Percentiles rank a stretch among this genome's conserved stretches.
Evolutionary conservation across 2,329 filamentous ascomycete genomes (phyloP).

Genomic region (Xylariaceae sp.): DNA sequence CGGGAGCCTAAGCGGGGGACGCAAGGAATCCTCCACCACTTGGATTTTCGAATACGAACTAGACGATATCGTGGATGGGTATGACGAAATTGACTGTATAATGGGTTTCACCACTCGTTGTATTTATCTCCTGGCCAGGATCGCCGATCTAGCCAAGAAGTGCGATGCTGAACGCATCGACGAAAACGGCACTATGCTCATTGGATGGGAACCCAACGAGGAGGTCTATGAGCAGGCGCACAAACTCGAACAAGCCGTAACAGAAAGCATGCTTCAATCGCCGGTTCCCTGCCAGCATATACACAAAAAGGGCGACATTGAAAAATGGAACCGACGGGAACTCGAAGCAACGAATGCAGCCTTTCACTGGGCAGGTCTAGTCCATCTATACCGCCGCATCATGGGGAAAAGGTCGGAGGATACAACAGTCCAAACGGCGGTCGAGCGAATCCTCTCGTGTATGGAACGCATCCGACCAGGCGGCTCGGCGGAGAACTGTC

Average conservation of each 20-base stretch:
- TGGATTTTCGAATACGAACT: conserved; percentile 47
- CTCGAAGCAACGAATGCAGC: conserved; percentile 71
- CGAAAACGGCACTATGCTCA: conserved; percentile 41
- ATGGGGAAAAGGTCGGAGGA: conserved; percentile 57
- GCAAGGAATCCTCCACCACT: conserved; percentile 44
- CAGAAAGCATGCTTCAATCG: conserved; percentile 45
- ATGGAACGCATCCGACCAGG: conserved; percentile 60
- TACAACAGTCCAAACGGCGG: conserved; percentile 56
- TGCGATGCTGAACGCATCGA: conserved; percentile 65
- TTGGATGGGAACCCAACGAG: conserved; percentile 54
- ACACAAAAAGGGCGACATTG: conserved; percentile 44
- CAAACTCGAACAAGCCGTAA: conserved; percentile 57
- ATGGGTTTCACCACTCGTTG: conserved; percentile 73
- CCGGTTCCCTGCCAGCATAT: conserved; percentile 43
- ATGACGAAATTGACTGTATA: conserved; percentile 74
- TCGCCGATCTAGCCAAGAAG: conserved; percentile 65
- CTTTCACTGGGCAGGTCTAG: conserved; percentile 73
- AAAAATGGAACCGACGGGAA: conserved; percentile 56
- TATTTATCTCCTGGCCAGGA: conserved; percentile 64
- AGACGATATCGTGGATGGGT: conserved; percentile 48
- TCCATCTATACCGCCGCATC: conserved; percentile 72
- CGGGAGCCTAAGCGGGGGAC: conserved; percentile 63
- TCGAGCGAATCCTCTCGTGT: conserved; percentile 59
- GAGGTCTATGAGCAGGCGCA: conserved; percentile 53
- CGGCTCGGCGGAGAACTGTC: conserved; percentile 68